Conservation (phyloP, 768 basidiomycete species). For the Leccinum broughii region DNA sequence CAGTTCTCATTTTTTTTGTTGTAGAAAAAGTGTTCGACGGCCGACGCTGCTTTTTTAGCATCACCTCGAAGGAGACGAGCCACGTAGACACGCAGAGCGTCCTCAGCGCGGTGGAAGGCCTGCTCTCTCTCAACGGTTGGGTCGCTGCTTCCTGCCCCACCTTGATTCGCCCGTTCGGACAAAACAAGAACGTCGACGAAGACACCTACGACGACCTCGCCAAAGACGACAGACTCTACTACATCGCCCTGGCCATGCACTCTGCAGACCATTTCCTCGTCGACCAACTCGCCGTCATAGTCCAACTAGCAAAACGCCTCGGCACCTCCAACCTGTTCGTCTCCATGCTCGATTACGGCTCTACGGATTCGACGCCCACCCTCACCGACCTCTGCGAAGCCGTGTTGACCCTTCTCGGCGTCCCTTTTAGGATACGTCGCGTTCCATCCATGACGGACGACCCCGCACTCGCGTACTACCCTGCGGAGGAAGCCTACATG, state of each 20-base stretch:
- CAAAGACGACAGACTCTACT: slow-evolving; percentile 83
- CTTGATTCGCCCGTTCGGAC: slow-evolving; percentile 90
- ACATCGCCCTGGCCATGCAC: slow-evolving; percentile 92
- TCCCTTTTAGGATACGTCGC: slow-evolving; percentile 90
- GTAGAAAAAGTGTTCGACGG: too few relatives aligned
- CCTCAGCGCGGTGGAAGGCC: slow-evolving; percentile 84
- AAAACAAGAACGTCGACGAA: slow-evolving; percentile 70
- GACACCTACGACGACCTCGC: slow-evolving; percentile 89
- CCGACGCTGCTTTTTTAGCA: slow-evolving; percentile 44
- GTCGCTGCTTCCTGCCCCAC: slow-evolving; percentile 95
- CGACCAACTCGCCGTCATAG: slow-evolving; percentile 96
- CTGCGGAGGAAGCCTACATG: slow-evolving; percentile 91
- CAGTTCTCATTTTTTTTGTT: slow-evolving; percentile 31
- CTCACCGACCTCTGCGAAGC: slow-evolving; percentile 94
- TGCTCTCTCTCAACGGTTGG: slow-evolving; percentile 97
- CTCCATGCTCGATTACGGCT: slow-evolving; percentile 97
- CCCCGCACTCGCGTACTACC: slow-evolving; percentile 88
- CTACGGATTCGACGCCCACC: slow-evolving; percentile 92
- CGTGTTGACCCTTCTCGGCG: slow-evolving; percentile 87
- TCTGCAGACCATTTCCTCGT: slow-evolving; percentile 99
- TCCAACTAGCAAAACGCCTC: slow-evolving; percentile 89
- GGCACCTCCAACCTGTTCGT: slow-evolving; percentile 92
- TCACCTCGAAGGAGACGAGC: slow-evolving; percentile 77
- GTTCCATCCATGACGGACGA: slow-evolving; percentile 93
- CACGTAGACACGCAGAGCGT: slow-evolving; percentile 92